Base-by-base conservation (phyloP, 2,329 filamentous ascomycete species). In the Aureobasidium pullulans region DNA sequence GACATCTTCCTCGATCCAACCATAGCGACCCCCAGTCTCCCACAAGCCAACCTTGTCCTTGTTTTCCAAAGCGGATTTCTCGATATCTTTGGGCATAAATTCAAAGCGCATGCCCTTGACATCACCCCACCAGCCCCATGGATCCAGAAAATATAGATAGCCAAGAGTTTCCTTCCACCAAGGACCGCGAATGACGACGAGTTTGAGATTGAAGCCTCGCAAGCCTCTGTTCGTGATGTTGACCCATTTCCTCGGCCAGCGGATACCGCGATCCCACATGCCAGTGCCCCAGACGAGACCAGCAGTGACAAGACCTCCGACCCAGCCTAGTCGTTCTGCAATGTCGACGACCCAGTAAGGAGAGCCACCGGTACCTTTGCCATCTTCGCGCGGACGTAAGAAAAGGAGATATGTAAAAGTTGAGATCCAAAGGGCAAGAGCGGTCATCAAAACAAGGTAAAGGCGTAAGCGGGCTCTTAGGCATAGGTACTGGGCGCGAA, bases 311-410 rank as follows among this genome's bases (percentile, higher is more conserved):
- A 96, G 82, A 48, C 94, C 94, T 28, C 90, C 91, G 74, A 96
- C 89, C 69, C 96, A 88, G 68, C 89, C 93, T 57, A 99, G 84
- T 72, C 94, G 95, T 75, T 97, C 90, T 7, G 84, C 83, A 71
- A 89, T 89, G 69, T 97, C 93, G 3, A 97, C 84, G 31, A 95
- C 86, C 93, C 93, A 97, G 79, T 99, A 99, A 57, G 96, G 90
- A 13, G 88, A 93, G 34, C 94, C 93, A 56, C 94, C 94, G 6
- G 96, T 85, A 39, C 93, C 93, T 65, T 83, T 85, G 64, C 93
- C 93, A 77, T 97, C 93, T 73, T 96, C 93, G 64, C 93, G 85
- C n/a, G 92, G 92, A n/a, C 90, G 88, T 65, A 97, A 82, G 78
- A 96, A 97, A 50, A 97, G 82, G 10, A 90, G 87, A 74, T 96